These are phyloP conservation scores for Nakazawaea pomicola DNA, from an alignment of 805 yeast species.

Conservation along the genomic window DNA sequence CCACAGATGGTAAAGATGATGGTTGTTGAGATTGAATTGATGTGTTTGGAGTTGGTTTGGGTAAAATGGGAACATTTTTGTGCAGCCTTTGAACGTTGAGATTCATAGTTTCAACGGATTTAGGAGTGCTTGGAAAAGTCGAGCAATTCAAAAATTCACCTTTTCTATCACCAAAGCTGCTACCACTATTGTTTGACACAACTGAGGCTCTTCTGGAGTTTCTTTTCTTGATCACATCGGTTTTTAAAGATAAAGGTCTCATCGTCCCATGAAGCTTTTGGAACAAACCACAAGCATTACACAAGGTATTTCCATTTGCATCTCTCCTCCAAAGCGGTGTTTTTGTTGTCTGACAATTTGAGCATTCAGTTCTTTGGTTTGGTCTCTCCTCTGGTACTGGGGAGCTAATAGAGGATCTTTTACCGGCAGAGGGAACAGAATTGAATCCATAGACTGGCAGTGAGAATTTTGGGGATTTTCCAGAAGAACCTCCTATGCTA, in stretches of 20 bases:
- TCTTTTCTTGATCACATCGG: slow-evolving; percentile 54
- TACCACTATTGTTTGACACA: slow-evolving; percentile 3
- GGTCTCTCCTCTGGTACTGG: neutral
- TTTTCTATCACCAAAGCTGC: slow-evolving; percentile 5
- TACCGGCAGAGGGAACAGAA: neutral
- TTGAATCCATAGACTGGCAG: slow-evolving; percentile 3
- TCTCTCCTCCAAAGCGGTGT: slow-evolving; percentile 64
- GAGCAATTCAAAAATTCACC: slow-evolving; percentile 5
- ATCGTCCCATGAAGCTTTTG: slow-evolving; percentile 58
- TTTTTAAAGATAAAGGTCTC: slow-evolving; percentile 52
- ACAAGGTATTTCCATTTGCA: slow-evolving; percentile 52
- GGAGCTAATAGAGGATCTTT: slow-evolving; percentile 4
- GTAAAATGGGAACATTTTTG: slow-evolving; percentile 13
- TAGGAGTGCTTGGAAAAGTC: slow-evolving; percentile 11
- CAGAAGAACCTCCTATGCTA: neutral
- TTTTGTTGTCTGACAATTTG: slow-evolving; percentile 53
- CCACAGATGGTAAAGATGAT: slow-evolving; percentile 4
- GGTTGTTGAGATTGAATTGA: neutral
- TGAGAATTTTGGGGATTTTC: slow-evolving; percentile 5
- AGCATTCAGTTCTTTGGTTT: slow-evolving; percentile 31
- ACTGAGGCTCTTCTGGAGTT: slow-evolving; percentile 33
- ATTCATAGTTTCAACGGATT: slow-evolving; percentile 1
- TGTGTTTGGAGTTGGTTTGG: slow-evolving; percentile 8
- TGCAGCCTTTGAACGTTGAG: slow-evolving; percentile 2
- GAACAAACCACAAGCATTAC: slow-evolving; percentile 63